Evolutionary conservation across 2,329 filamentous ascomycete species (phyloP).

Genomic region (Epichloe coenophiala): DNA sequence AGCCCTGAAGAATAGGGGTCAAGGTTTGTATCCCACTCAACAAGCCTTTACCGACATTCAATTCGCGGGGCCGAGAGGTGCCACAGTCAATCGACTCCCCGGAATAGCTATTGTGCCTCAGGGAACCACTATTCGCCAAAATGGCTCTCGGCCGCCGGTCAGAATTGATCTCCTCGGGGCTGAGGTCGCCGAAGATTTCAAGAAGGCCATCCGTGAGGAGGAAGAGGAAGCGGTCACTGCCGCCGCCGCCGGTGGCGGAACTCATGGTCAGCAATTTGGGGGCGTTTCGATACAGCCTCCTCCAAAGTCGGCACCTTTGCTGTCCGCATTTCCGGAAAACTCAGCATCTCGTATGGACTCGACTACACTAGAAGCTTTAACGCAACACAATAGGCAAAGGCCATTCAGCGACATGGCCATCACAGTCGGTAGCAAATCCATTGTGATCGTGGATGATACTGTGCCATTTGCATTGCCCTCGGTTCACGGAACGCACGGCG

Average conservation of each 20-base stretch:
- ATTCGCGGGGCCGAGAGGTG: constrained; percentile 35
- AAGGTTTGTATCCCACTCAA: constrained; percentile 29
- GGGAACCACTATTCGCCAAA: constrained; percentile 28
- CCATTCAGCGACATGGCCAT: constrained; percentile 44
- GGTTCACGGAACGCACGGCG: constrained; percentile 34
- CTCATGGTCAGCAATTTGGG: constrained; percentile 14
- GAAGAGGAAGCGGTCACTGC: constrained; percentile 22
- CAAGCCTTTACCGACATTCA: constrained; percentile 34
- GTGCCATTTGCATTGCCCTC: constrained; percentile 32
- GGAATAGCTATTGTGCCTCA: constrained; percentile 49
- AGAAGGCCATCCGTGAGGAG: constrained; percentile 58
- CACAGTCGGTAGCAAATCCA: constrained; percentile 76
- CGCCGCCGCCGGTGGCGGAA: not conserved
- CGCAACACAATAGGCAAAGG: constrained; percentile 20
- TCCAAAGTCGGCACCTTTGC: constrained; percentile 14
- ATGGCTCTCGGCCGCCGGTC: constrained; percentile 36
- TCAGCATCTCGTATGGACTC: constrained; percentile 31
- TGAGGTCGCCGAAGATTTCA: constrained; percentile 65
- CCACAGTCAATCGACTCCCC: constrained; percentile 44
- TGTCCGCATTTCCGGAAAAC: constrained; percentile 23
- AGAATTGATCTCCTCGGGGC: constrained; percentile 77
- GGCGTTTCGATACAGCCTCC: constrained; percentile 10
- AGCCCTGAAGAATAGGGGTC: constrained; percentile 53
- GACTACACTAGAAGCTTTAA: constrained; percentile 20
- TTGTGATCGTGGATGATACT: constrained; percentile 71